Evolutionary conservation across 73 alveolate genomes (phyloP), one percentile per base, ranked within the genome.

Genomic region (Diophrys sp.): DNA sequence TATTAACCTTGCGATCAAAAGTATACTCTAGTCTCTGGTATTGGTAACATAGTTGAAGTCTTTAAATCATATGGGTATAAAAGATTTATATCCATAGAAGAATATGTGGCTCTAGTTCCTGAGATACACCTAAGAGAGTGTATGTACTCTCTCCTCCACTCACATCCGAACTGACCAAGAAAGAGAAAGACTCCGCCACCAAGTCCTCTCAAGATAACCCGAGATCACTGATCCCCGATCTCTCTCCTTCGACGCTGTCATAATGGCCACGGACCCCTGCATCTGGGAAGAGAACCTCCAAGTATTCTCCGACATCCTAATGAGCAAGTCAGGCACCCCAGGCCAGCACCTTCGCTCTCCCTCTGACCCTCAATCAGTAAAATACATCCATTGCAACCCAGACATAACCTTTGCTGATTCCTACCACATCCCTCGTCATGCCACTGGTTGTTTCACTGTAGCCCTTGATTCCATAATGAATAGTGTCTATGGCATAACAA

Each of bases 21-120:
- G 53, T 85, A 79, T 32, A 82, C 84, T 11, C 33, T 91, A 32
- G 75, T 91, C n/a, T 56, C 89, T 29, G 97, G 97, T 0, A 66
- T 79, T 0, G 95, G 95, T 0, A 79, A 88, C 24, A 44, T 85
- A 68, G 54, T 57, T 1, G 90, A 88, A 62, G 81, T 89, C 1
- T 91, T 94, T 0, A 53, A 70, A 30, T 70, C 62, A 32, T 88
- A 89, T 76, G 94, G 94, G 33, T 81, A 79, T 53, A 85, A 83
- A 33, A 82, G 84, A 33, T 87, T 81, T 57, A 33, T 87, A 14
- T 85, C 82, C 31, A 77, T 88, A 1, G 87, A 84, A 62, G 97
- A 91, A 72, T 77, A 74, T 54, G 57, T 79, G 1, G 83, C 94
- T 53, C 31, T 91, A 18, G 79, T 53, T 56, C 92, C 94, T 70